phyloP scores from a whole-genome alignment of 441 rosid genomes.

The Adansonia grandidieri region DNA sequence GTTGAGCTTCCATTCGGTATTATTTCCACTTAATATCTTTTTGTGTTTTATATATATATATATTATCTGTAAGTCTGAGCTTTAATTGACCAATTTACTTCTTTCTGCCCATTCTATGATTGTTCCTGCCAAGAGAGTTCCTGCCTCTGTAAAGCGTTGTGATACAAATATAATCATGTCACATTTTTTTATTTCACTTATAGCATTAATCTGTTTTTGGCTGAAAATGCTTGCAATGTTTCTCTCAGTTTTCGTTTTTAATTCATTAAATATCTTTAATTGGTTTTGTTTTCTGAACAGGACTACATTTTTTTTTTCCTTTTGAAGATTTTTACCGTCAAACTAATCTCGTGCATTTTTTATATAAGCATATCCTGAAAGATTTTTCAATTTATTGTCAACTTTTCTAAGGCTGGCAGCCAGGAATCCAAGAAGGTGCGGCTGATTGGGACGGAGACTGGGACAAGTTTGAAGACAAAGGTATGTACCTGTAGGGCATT shows the following conservation, averaged over 20 bases:
- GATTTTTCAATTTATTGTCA: conserved; percentile 19
- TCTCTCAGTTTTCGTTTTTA: background rate
- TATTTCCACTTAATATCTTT: conserved; percentile 23
- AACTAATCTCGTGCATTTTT: background rate
- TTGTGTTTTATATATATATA: conserved; percentile 10
- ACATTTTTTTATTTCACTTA: conserved; percentile 13
- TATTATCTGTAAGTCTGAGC: background rate
- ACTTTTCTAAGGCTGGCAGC: conserved; percentile 77
- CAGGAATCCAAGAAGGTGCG: conserved; percentile 86
- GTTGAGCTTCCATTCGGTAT: conserved; percentile 98
- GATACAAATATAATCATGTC: background rate
- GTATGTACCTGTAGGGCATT: conserved; percentile 39
- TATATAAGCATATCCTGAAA: no score
- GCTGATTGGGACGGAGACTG: conserved; percentile 97
- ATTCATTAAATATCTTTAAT: background rate
- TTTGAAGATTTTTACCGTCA: background rate
- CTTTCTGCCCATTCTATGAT: background rate
- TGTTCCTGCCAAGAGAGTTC: background rate
- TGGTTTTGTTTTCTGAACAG: background rate
- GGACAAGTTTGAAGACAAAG: conserved; percentile 91
- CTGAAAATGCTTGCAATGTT: background rate
- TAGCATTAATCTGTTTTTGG: background rate
- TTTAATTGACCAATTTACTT: conserved; percentile 16
- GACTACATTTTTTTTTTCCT: background rate
- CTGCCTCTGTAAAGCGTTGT: background rate